phyloP scores from a whole-genome alignment of 495 filamentous ascomycete genomes.

The Cercophora newfieldiana region DNA sequence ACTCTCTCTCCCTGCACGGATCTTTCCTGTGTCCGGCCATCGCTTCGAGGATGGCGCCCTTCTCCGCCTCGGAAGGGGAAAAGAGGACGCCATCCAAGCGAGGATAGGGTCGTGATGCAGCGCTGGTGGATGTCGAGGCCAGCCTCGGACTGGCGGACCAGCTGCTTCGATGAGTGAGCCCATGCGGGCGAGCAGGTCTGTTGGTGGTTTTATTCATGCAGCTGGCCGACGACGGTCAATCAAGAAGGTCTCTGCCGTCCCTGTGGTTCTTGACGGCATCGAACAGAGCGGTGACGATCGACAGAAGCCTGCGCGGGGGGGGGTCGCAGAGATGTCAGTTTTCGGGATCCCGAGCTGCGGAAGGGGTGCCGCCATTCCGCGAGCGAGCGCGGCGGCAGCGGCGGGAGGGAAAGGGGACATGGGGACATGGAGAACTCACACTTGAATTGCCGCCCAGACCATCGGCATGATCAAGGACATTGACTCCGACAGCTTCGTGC shows the following conservation, averaged over 20 bases:
- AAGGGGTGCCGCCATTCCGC: not conserved
- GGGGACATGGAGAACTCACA: slow-evolving; percentile 21
- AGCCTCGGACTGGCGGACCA: not conserved
- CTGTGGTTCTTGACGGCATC: slow-evolving; percentile 34
- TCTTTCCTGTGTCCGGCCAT: slow-evolving; percentile 4
- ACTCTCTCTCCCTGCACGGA: slow-evolving; percentile 3
- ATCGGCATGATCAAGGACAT: slow-evolving; percentile 29
- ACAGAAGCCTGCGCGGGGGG: slow-evolving; percentile 22
- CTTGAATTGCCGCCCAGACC: slow-evolving; percentile 25
- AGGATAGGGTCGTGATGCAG: not conserved
- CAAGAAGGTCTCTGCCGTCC: slow-evolving; percentile 33
- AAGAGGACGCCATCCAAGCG: not conserved
- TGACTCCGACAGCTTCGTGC: slow-evolving; percentile 20
- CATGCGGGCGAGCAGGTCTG: not conserved
- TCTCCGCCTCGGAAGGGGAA: not conserved
- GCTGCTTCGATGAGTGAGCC: not conserved
- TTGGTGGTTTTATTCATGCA: not conserved
- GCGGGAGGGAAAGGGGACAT: not conserved
- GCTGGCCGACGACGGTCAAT: slow-evolving; percentile 13
- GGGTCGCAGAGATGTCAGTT: slow-evolving; percentile 8
- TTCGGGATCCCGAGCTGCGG: not conserved
- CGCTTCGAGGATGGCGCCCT: not conserved
- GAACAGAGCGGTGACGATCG: slow-evolving; percentile 25
- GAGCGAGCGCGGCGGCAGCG: not conserved
- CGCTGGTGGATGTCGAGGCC: not conserved